Conservation (phyloP, 1,139 yeast genomes). For the Spathaspora sp. region DNA sequence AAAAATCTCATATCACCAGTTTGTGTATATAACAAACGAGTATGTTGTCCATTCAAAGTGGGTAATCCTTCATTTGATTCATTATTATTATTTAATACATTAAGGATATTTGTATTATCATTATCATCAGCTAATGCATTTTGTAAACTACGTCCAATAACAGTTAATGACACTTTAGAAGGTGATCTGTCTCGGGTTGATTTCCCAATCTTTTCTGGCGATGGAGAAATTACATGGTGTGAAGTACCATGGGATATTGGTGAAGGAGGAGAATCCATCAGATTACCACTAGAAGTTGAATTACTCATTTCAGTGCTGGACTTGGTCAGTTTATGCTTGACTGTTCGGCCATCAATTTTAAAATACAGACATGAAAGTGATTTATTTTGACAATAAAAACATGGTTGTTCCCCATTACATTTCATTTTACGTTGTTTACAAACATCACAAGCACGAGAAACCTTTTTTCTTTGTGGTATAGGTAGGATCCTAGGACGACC, state of each 20-base stretch:
- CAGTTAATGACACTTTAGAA: conserved; percentile 21
- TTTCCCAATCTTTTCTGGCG: neutral
- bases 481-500: conserved; percentile 15
- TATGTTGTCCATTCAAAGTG: conserved; percentile 16
- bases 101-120: neutral
- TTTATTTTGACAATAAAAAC: conserved; percentile 24
- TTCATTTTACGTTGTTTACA: conserved; percentile 40
- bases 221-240: neutral
- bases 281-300: neutral
- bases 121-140: conserved; percentile 22
- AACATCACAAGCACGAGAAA: conserved; percentile 39
- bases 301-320: neutral
- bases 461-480: conserved; percentile 22
- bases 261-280: conserved; percentile 1
- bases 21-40: conserved; percentile 19
- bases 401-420: conserved; percentile 29
- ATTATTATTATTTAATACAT: neutral
- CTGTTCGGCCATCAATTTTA: conserved; percentile 26
- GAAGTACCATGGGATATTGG: neutral
- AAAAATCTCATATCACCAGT: conserved; percentile 22
- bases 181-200: neutral
- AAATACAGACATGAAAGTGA: conserved; percentile 24
- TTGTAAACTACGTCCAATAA: conserved; percentile 16
- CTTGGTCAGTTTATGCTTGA: conserved; percentile 16
- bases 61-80: conserved; percentile 12